Evolutionary conservation across 805 yeast genomes (phyloP).

Genomic region (Metschnikowia dekortorum): DNA sequence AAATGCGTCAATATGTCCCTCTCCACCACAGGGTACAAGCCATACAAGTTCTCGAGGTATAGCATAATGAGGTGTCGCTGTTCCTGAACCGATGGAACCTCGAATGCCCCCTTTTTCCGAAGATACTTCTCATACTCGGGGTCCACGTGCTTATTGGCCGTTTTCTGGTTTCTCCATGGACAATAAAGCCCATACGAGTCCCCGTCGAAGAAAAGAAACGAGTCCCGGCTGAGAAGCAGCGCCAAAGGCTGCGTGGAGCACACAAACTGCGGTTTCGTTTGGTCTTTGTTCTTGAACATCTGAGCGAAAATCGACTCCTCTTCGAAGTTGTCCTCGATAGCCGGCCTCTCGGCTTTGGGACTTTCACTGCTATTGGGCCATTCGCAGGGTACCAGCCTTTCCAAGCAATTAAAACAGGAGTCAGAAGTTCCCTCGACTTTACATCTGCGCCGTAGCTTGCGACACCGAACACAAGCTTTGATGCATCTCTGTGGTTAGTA

Average conservation of each 20-base stretch:
- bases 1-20: neutral
- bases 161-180: neutral
- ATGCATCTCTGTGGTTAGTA: constrained; percentile 1
- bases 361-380: neutral
- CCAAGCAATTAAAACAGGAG: neutral
- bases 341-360: neutral
- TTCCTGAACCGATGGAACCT: neutral
- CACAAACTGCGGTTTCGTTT: constrained; percentile 1
- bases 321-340: neutral
- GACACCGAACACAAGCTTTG: constrained; percentile 1
- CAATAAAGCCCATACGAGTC: constrained; percentile 2
- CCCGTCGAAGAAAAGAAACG: constrained; percentile 2
- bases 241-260: constrained; percentile 3
- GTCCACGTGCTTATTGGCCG: neutral
- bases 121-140: constrained; percentile 1
- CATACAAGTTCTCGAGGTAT: neutral
- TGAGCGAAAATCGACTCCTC: neutral
- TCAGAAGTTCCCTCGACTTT: neutral
- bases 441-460: constrained; percentile 2
- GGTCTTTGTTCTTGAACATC: constrained; percentile 2
- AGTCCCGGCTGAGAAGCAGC: constrained; percentile 3
- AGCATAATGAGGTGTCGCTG: neutral
- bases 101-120: neutral
- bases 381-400: neutral
- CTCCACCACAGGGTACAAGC: constrained; percentile 2